phyloP scores from a whole-genome alignment of 139 green algal species.

The Dunaliella primolecta region DNA sequence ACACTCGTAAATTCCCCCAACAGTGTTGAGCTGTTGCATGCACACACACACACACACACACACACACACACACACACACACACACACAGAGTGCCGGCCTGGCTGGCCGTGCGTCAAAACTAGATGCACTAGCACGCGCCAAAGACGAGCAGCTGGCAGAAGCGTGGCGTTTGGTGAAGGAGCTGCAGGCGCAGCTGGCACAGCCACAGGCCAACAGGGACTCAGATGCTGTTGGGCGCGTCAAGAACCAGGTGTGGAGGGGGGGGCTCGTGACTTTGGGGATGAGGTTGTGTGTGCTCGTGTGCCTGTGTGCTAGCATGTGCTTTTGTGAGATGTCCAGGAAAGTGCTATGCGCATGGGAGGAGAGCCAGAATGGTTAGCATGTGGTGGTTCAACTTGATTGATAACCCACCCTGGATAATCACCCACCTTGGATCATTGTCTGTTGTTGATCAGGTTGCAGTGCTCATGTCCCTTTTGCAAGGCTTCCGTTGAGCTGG shows the following conservation, averaged over 20 bases:
- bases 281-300: background rate
- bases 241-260: conserved; percentile 21
- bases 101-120: background rate
- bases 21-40: no score
- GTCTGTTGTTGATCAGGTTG: no score
- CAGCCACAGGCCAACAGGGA: background rate
- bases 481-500: no score
- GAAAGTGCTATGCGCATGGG: no score
- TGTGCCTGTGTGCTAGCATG: background rate
- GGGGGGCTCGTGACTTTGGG: no score
- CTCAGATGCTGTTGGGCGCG: background rate
- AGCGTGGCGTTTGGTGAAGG: background rate
- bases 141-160: conserved; percentile 11
- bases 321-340: no score
- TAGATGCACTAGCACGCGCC: background rate
- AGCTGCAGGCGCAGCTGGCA: conserved; percentile 21
- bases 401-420: no score
- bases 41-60: background rate
- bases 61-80: background rate
- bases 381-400: no score
- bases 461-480: no score
- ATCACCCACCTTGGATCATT: no score
- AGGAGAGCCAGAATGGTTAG: no score
- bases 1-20: no score
- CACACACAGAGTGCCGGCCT: background rate